phyloP scores from a whole-genome alignment of 192 early-diverging fungal species.

The Backusella psychrophila region DNA sequence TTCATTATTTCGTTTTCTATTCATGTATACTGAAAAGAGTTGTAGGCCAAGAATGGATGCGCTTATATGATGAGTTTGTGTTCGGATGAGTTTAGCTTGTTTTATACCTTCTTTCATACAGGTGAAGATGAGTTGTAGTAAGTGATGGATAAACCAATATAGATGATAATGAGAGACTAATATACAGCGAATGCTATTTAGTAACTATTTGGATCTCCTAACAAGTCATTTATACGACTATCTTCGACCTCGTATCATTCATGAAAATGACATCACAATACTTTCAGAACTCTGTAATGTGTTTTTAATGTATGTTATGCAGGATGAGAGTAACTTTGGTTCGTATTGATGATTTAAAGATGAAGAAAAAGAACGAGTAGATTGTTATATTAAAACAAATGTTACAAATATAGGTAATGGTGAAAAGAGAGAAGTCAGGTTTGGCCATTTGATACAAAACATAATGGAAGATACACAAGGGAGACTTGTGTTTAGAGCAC shows the following conservation, averaged over 20 bases:
- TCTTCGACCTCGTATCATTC: constrained; percentile 85
- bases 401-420: constrained; percentile 30
- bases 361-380: not conserved
- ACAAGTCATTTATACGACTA: constrained; percentile 79
- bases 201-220: constrained; percentile 73
- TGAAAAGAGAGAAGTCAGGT: constrained; percentile 42
- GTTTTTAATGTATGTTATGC: constrained; percentile 57
- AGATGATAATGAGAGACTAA: not conserved
- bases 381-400: constrained; percentile 9
- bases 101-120: constrained; percentile 73
- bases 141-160: constrained; percentile 13
- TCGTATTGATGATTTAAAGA: not conserved
- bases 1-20: not conserved
- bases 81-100: constrained; percentile 80
- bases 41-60: constrained; percentile 71
- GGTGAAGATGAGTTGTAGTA: constrained; percentile 77
- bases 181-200: constrained; percentile 12
- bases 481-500: constrained; percentile 83
- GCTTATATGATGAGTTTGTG: constrained; percentile 85
- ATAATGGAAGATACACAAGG: constrained; percentile 90
- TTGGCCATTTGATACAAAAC: constrained; percentile 71
- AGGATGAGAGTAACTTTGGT: constrained; percentile 32
- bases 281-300: constrained; percentile 82
- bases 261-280: constrained; percentile 75
- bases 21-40: not conserved